Evolutionary conservation across 1,284 basidiomycete species (phyloP), one percentile per base, ranked within the genome.

Genomic region (Marasmius sp.): DNA sequence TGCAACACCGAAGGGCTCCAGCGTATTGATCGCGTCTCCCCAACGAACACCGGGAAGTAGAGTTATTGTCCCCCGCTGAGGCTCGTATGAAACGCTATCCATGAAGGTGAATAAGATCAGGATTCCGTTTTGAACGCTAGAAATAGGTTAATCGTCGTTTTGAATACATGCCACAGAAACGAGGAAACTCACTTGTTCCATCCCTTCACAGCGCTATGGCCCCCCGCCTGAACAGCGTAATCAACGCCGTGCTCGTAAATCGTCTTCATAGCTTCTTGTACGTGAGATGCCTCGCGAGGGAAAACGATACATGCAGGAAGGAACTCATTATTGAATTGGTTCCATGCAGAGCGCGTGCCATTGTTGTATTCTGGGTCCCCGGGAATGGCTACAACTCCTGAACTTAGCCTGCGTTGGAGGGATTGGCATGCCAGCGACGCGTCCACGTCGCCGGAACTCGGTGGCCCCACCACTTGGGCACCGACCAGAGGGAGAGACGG

Each of bases 201-300:
- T n/a, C 74, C 76, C 38, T 67, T 69, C 74, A 74, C 75, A 14
- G 71, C 76, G 53, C 72, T 74, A 61, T 79, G 77, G 14, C 75
- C 72, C 12, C 76, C 77, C n/a, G 74, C 71, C 64, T 75, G 76
- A 7, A 79, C 76, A 18, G 76, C 75, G 61, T 76, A 79, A 16
- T 66, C 69, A 20, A 72, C 67, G 54, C 72, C 70, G 55, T 67
- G 61, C n/a, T 66, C 55, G 61, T 71, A 76, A 49, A 79, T 75
- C 1, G 67, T 69, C 14, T 63, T 64, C 77, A 79, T 79, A 8
- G 76, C 70, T 20, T 58, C 60, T 56, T 73, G 72, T 11, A 77
- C 75, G 59, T 78, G 69, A 14, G 54, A 55, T 11, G 69, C 61
- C 16, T 64, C 62, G 8, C 61, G 61, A 18, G 75, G 73, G 53